A percentile compares a stretch with the other conserved stretches of the same genome.
Conservation (phyloP, 1,139 yeast species). For the Pichia norvegensis region DNA sequence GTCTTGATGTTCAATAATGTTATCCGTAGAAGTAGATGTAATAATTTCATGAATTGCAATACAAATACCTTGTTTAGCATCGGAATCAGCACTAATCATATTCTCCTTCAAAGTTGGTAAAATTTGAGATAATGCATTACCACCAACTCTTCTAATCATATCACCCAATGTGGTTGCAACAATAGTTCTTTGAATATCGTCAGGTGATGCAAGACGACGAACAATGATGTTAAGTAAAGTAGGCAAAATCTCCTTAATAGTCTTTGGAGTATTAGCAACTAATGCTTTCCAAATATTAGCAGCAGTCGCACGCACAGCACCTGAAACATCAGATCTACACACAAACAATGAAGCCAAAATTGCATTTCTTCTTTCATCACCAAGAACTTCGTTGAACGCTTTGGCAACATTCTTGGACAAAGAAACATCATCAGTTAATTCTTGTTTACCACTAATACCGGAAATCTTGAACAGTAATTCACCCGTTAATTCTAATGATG, state of each 20-base stretch:
- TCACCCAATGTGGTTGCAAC: constrained; percentile 96
- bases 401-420: constrained; percentile 54
- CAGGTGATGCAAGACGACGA: constrained; percentile 71
- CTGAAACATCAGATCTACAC: constrained; percentile 87
- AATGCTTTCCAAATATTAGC: constrained; percentile 95
- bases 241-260: constrained; percentile 90
- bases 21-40: constrained; percentile 60
- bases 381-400: constrained; percentile 70
- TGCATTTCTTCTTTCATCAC: constrained; percentile 82
- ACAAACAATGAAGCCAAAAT: constrained; percentile 78
- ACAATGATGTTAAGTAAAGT: constrained; percentile 75
- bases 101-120: constrained; percentile 78
- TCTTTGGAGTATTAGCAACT: constrained; percentile 92
- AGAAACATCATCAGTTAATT: constrained; percentile 54
- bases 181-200: constrained; percentile 70
- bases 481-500: constrained; percentile 95
- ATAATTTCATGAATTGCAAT: constrained; percentile 84
- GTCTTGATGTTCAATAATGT: constrained; percentile 57
- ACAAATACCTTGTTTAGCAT: constrained; percentile 93
- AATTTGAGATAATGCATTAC: constrained; percentile 74
- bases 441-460: constrained; percentile 71
- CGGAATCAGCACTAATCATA: constrained; percentile 55
- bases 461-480: constrained; percentile 91
- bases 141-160: constrained; percentile 89
- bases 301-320: constrained; percentile 84